These are phyloP conservation scores for Hypoxylon subgilvum DNA, from an alignment of 495 filamentous ascomycete genomes.

Conservation along the genomic window DNA sequence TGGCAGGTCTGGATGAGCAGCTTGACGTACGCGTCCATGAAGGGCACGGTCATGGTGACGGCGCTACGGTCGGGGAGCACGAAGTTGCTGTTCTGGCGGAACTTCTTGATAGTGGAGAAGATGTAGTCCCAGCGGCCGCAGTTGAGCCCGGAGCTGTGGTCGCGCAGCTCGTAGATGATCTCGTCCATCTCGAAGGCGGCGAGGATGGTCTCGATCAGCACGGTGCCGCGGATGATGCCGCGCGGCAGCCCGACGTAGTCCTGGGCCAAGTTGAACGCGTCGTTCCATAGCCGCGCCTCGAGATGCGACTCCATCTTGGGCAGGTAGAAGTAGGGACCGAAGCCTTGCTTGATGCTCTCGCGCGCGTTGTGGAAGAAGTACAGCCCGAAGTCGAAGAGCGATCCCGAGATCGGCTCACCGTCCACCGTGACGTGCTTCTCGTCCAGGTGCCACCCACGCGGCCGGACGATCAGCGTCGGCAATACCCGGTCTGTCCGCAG, in stretches of 20 bases:
- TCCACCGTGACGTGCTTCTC: constrained; percentile 98
- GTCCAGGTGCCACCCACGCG: constrained; percentile 92
- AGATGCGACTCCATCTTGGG: constrained; percentile 99
- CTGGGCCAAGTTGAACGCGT: constrained; percentile 96
- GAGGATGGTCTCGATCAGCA: constrained; percentile 96
- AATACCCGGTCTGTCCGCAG: constrained; percentile 82
- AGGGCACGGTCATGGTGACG: constrained; percentile 98
- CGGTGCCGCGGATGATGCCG: constrained; percentile 93
- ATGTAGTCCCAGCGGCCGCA: constrained; percentile 99
- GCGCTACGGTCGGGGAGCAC: constrained; percentile 88
- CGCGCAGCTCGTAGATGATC: constrained; percentile 99
- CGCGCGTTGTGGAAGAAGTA: constrained; percentile 99
- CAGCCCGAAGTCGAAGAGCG: constrained; percentile 95
- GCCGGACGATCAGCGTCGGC: constrained; percentile 84
- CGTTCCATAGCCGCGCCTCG: constrained; percentile 97
- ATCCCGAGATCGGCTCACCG: constrained; percentile 91
- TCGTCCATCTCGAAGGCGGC: constrained; percentile 99
- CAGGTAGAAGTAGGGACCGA: constrained; percentile 98
- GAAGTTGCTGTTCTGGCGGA: constrained; percentile 91
- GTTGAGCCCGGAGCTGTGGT: constrained; percentile 95
- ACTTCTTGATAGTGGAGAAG: constrained; percentile 99
- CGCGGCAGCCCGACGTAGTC: constrained; percentile 88
- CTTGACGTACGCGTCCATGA: constrained; percentile 98
- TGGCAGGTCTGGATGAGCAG: constrained; percentile 98
- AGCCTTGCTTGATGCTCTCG: constrained; percentile 81